These are phyloP conservation scores for Tricholoma flavovirens DNA, from an alignment of 768 basidiomycete species.

Conservation along the genomic window DNA sequence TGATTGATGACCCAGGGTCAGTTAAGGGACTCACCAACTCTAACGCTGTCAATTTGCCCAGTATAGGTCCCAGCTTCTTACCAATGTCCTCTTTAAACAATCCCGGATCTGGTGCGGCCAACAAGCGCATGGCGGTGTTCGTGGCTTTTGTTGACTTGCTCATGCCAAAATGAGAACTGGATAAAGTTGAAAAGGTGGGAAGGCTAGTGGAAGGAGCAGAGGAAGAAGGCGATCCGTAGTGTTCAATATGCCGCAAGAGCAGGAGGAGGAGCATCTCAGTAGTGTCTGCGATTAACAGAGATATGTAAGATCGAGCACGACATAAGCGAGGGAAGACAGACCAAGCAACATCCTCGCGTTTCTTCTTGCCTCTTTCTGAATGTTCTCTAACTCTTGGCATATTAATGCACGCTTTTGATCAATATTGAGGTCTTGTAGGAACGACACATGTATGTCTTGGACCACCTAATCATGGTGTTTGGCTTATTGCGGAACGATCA, in stretches of 20 bases:
- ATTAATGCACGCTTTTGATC: slow-evolving; percentile 64
- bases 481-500: slow-evolving; percentile 2
- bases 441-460: slow-evolving; percentile 41
- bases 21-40: slow-evolving; percentile 26
- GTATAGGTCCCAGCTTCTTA: slow-evolving; percentile 45
- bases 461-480: slow-evolving; percentile 36
- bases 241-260: slow-evolving; percentile 73
- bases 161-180: slow-evolving; percentile 14
- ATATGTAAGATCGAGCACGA: neutral
- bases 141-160: slow-evolving; percentile 35
- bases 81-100: slow-evolving; percentile 54
- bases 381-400: slow-evolving; percentile 52
- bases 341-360: slow-evolving; percentile 54
- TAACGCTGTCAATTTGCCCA: slow-evolving; percentile 49
- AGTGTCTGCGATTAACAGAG: slow-evolving; percentile 37
- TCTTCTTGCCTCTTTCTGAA: slow-evolving; percentile 31
- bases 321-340: slow-evolving; percentile 24
- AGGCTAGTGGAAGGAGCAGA: slow-evolving; percentile 8
- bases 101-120: slow-evolving; percentile 52
- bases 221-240: slow-evolving; percentile 40
- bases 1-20: neutral
- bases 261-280: slow-evolving; percentile 77
- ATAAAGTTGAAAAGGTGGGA: slow-evolving; percentile 5
- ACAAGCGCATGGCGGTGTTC: slow-evolving; percentile 46
- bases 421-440: slow-evolving; percentile 64